Percentiles rank a stretch among this genome's conserved stretches.
Conservation (phyloP, 495 filamentous ascomycete species). For the Lentithecium fluviatile region DNA sequence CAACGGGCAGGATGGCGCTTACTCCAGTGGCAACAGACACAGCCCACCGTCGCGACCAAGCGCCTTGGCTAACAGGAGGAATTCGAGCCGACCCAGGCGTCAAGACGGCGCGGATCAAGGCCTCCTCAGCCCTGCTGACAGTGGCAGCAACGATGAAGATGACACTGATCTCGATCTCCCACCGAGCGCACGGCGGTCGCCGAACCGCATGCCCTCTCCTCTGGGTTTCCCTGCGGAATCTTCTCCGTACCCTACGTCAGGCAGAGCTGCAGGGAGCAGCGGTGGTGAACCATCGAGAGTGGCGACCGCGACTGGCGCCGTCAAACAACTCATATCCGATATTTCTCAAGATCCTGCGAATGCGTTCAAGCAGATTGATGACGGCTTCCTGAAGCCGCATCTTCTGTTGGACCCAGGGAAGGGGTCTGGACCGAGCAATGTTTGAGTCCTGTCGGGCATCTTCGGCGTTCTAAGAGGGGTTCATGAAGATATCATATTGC, state of each 20-base stretch:
- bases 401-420: constrained; percentile 75
- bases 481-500: not conserved
- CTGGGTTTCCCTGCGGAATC: constrained; percentile 14
- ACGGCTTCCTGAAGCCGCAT: constrained; percentile 94
- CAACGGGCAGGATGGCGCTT: constrained; percentile 47
- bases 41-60: constrained; percentile 52
- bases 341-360: constrained; percentile 84
- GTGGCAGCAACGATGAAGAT: constrained; percentile 60
- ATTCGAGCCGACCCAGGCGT: constrained; percentile 42
- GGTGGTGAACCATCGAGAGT: constrained; percentile 37
- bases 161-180: constrained; percentile 56
- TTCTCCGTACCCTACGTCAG: constrained; percentile 39
- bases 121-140: constrained; percentile 57
- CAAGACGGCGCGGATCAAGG: constrained; percentile 61
- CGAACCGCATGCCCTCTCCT: constrained; percentile 32
- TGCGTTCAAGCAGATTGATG: constrained; percentile 90
- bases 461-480: not conserved
- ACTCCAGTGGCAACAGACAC: constrained; percentile 52
- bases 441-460: constrained; percentile 3
- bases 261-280: constrained; percentile 37
- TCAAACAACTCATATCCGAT: constrained; percentile 71
- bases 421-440: constrained; percentile 38
- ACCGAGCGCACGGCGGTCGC: constrained; percentile 39
- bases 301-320: constrained; percentile 60
- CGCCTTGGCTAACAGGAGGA: constrained; percentile 53